Evolutionary conservation across 2,329 filamentous ascomycete species (phyloP), one percentile per base, ranked within the genome.

Genomic region (Stagonosporopsis tanaceti): DNA sequence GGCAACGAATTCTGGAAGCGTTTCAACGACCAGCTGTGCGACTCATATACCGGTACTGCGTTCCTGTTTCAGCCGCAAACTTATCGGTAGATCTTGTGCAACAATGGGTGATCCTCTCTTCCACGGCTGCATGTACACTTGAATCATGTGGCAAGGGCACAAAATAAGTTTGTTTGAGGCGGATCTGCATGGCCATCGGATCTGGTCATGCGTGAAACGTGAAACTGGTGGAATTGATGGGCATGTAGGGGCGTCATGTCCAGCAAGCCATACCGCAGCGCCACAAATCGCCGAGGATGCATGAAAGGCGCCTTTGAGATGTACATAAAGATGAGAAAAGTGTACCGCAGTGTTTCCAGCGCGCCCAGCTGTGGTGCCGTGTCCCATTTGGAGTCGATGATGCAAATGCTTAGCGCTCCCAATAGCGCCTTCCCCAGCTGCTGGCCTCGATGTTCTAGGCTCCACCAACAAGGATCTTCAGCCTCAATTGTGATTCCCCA

Each of bases 11-110:
- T 47, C 24, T 14, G 32, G 37, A 47, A 57, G 53, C 59, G 60
- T 62, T 58, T 44, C 60, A 64, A 62, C 57, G 48, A 50, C 55
- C 46, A 27, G 34, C 35, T 58, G 64, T 62, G 44, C 38, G 46
- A 64, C 60, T 57, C 35, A 28, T 35, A 37, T 59, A 42, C 44
- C 39, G 39, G 14, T 38, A 41, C 35, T 37, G 50, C 45, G 46
- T 42, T 30, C 27, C 17, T 53, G 60, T 59, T 59, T 66, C 61
- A 63, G 61, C 61, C 58, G 45, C 42, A 4, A 17, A 35, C 53
- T 28, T 32, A 42, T 47, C 14, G 44, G 50, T 28, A 57, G 42
- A 51, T 56, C 39, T 35, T 45, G 60, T 60, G n/a, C 56, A 22
- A 64, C 54, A n/a, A 44, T 34, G 17, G 25, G 25, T 35, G 42